Evolutionary conservation across 1,139 yeast genomes (phyloP), one percentile per base, ranked within the genome.

Genomic region (Pneumocystis canis): DNA sequence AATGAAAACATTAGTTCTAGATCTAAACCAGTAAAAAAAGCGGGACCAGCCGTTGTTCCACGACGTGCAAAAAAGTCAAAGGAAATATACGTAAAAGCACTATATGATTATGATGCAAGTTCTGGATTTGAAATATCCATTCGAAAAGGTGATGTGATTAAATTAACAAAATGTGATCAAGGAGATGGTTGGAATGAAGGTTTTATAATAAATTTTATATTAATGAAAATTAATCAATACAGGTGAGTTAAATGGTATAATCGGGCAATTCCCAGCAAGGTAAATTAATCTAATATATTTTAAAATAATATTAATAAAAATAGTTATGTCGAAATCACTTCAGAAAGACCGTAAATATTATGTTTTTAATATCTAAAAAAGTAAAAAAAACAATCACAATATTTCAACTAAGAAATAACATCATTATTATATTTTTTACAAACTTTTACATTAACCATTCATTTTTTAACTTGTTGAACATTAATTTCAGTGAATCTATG

Each of bases 171-270:
- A 58, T 87, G 82, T 60, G 92, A 88, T 66, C 85, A 85, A 65
- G 96, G 95, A 5, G 85, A 85, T 67, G 99, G 99, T 0, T 92
- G 99, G 99, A 89, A 97, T 0, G 88, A 85, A 69, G 98, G 97
- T 47, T 47, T 47, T 25, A 20, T 18, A 25, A 11, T 20, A 20
- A 25, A 11, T 25, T 11, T 47, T 9, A 35, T 4, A 20, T 11
- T 20, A 25, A 18, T 33, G 18, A 35, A 20, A 7, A 47, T 9
- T 47, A 14, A 47, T n/a, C 9, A 25, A 25, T 25, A 11, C n/a
- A 47, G 54, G 54, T 5, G 63, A 58, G 33, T n/a, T 58, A 18
- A 28, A 59, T 28, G 66, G 66, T 1, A 37, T 28, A 18, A 54
- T 57, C 14, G 66, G 66, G 11, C 60, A 61, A 35, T 65, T 65